These are phyloP conservation scores for Pichia cephalocereana DNA, from an alignment of 805 yeast genomes.

Conservation along the genomic window DNA sequence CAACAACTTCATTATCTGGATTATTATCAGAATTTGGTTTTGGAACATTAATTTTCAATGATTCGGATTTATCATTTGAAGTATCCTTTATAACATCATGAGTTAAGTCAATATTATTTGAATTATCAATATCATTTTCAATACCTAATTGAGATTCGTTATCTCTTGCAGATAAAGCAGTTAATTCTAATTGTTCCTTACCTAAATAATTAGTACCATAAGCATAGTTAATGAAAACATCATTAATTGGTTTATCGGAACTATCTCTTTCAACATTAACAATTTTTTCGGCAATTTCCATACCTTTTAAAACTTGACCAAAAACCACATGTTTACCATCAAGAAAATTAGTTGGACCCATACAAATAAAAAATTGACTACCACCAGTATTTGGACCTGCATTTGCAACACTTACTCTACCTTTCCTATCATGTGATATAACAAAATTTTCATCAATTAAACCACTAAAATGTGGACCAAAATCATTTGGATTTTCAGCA, in stretches of 20 bases:
- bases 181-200: not conserved
- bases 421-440: slow-evolving; percentile 38
- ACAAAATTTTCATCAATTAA: slow-evolving; percentile 67
- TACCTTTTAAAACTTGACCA: slow-evolving; percentile 66
- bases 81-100: too few relatives aligned
- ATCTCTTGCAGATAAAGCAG: slow-evolving; percentile 1
- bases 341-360: slow-evolving; percentile 40
- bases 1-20: not conserved
- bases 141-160: not conserved
- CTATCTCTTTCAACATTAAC: slow-evolving; percentile 44
- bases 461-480: slow-evolving; percentile 39
- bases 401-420: slow-evolving; percentile 44
- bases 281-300: slow-evolving; percentile 50
- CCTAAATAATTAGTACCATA: not conserved
- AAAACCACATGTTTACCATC: slow-evolving; percentile 66
- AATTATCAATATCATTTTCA: not conserved
- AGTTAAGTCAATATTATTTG: not conserved
- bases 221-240: slow-evolving; percentile 30
- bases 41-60: not conserved
- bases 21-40: not conserved
- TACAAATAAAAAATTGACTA: slow-evolving; percentile 62
- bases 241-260: slow-evolving; percentile 33
- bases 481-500: not conserved
- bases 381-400: slow-evolving; percentile 50
- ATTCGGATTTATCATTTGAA: not conserved